Base-by-base conservation (phyloP, 2,329 filamentous ascomycete genomes). In the Xylariaceae sp. region DNA sequence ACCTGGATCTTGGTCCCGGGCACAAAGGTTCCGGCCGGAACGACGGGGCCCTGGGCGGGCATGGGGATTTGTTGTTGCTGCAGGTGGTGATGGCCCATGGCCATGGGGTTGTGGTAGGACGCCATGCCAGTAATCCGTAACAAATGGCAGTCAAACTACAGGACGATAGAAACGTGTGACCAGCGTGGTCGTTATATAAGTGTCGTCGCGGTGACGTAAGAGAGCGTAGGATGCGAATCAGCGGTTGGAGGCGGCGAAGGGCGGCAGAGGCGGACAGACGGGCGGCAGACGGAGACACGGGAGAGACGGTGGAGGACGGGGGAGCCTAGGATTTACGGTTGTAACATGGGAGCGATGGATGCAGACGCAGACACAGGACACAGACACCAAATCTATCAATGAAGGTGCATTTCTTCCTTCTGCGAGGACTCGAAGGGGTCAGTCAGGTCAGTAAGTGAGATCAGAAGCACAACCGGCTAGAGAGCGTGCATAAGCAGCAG, bases 1-100 rank as follows among this genome's bases (percentile, higher is more conserved):
- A 97, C 91, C 73, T 96, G 92, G 70, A 99, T 95, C 80, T 97
- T 97, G 64, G 94, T 99, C 49, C 93, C 93, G 5, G 94, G 87
- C 55, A 88, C 78, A 74, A 99, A 97, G 61, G 93, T 97, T 66
- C 94, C 94, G 57, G 86, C 84, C n/a, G 89, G 86, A 56, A 80
- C 80, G 49, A 76, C 60, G 8, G 68, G 67, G 53, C 57, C 65
- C 47, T 69, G 70, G 53, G 60, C 70, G 51, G 72, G 67, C 62
- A 76, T 73, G 39, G 75, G 68, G 64, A 61, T 34, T 53, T 61
- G 64, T 54, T 63, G 64, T 17, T 48, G 56, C 51, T 56, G 75
- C 73, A 61, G 75, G 23, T 67, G 75, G 59, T 78, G 77, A 55
- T 76, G 78, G 67, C 68, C 64, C 65, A 69, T 66, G 54, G 68